phyloP scores from a whole-genome alignment of 345 rosid species.

The Nasturtium officinale region DNA sequence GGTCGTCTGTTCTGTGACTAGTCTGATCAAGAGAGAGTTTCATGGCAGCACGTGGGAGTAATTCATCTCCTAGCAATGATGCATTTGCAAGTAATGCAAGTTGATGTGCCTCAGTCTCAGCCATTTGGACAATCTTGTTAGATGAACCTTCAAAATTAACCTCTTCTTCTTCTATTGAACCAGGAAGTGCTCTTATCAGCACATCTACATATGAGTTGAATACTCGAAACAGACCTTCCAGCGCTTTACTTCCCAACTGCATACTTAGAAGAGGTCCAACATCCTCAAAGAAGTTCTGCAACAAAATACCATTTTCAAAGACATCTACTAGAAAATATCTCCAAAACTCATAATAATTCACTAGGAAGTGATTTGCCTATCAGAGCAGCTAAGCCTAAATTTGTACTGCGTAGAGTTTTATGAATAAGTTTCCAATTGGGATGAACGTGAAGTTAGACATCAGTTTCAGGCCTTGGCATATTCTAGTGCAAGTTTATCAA shows the following conservation, averaged over 20 bases:
- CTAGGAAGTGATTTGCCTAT: slow-evolving; percentile 10
- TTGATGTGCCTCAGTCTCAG: slow-evolving; percentile 95
- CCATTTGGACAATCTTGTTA: slow-evolving; percentile 86
- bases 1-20: slow-evolving; percentile 64
- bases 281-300: slow-evolving; percentile 97
- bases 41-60: slow-evolving; percentile 98
- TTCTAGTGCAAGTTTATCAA: slow-evolving; percentile 17
- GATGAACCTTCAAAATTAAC: slow-evolving; percentile 72
- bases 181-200: slow-evolving; percentile 93
- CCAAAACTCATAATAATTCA: neutral
- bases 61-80: slow-evolving; percentile 90
- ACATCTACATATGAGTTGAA: slow-evolving; percentile 84
- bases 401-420: neutral
- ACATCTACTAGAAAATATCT: slow-evolving; percentile 29
- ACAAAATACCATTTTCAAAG: slow-evolving; percentile 8
- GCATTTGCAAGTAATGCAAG: slow-evolving; percentile 98
- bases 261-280: slow-evolving; percentile 96
- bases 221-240: slow-evolving; percentile 94
- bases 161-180: slow-evolving; percentile 97
- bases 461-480: slow-evolving; percentile 10
- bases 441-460: neutral
- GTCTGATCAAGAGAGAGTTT: slow-evolving; percentile 69
- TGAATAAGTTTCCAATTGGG: neutral
- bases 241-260: slow-evolving; percentile 93
- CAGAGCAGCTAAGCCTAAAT: slow-evolving; percentile 1